These are phyloP conservation scores for Diplodia mutila DNA, from an alignment of 2,329 filamentous ascomycete genomes.

Conservation along the genomic window DNA sequence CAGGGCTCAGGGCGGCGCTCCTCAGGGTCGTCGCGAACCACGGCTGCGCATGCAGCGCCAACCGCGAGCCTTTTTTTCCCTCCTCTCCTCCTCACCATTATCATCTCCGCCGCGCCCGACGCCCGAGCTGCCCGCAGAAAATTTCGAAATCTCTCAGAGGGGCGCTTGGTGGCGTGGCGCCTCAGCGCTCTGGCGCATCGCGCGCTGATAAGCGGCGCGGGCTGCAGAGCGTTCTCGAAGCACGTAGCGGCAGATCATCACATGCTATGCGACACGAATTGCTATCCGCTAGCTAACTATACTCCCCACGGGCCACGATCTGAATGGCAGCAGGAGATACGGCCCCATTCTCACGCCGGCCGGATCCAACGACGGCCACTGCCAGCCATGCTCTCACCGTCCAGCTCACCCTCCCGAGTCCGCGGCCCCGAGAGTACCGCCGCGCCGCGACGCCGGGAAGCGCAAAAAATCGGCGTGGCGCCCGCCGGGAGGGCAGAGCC, in stretches of 20 bases:
- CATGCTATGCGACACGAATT: constrained; percentile 20
- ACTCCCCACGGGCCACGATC: constrained; percentile 8
- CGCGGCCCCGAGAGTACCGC: constrained; percentile 8
- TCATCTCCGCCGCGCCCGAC: background rate
- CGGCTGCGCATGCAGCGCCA: background rate
- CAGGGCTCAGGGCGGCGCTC: background rate
- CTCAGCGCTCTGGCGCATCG: background rate
- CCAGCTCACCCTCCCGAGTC: background rate
- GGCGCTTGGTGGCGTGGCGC: background rate
- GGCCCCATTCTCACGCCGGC: constrained; percentile 16
- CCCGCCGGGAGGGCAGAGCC: background rate
- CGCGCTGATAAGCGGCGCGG: constrained; percentile 19
- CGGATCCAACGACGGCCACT: constrained; percentile 1
- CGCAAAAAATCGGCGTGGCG: background rate
- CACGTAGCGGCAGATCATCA: constrained; percentile 23
- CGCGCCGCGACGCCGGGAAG: background rate
- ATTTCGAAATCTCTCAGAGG: constrained; percentile 5
- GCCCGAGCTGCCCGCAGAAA: background rate
- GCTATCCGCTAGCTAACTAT: background rate
- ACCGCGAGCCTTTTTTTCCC: too few species aligned
- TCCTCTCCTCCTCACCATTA: too few species aligned
- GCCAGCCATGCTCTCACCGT: background rate
- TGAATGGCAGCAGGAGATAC: constrained; percentile 23
- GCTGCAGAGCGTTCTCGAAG: constrained; percentile 24
- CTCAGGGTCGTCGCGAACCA: background rate